Evolutionary conservation across 2,329 filamentous ascomycete species (phyloP), one percentile per base, ranked within the genome.

Genomic region (Colletotrichum liaoningense): DNA sequence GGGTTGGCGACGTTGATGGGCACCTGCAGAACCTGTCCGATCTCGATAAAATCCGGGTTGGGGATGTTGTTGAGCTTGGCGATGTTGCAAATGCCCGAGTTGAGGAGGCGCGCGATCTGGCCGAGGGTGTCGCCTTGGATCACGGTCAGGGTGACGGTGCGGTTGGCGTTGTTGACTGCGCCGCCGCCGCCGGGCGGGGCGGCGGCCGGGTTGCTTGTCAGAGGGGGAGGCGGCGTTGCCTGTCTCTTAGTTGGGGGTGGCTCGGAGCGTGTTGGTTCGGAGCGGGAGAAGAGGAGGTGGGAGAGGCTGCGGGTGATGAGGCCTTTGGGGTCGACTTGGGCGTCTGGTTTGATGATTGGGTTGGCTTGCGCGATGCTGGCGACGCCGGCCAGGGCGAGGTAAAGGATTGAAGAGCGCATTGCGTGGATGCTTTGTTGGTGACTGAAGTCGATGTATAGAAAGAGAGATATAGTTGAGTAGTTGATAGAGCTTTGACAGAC

Each of bases 81-180:
- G 66, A 73, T 73, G 33, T 73, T 33, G 70, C 70, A 73, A 22
- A 73, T 73, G 58, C 70, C 70, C 55, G 70, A 73, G 70, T 73
- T 73, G 14, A 73, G 8, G 8, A 70, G 67, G 2, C 19, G 60
- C 46, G 70, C 60, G 55, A 70, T 24, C 55, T 73, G 67, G 55
- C 67, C 60, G 14, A 73, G 55, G 1, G 70, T 73, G 60, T 73
- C 70, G 19, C 67, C 70, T 26, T 19, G 1, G 5, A 46, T 24
- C 3, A 73, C 60, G 49, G 33, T 56, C 22, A 73, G 22, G 11
- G 54, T 65, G 16, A 73, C 46, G n/a, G 8, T 62, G 54, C 70
- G 70, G 60, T n/a, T 69, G 59, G 66, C 59, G 33, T 69, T 64
- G 42, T 55, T 49, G 30, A 65, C 19, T 9, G 4, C 3, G 22